Base-by-base conservation (phyloP, 202 grass and related monocot species). In the Musa balbisiana region DNA sequence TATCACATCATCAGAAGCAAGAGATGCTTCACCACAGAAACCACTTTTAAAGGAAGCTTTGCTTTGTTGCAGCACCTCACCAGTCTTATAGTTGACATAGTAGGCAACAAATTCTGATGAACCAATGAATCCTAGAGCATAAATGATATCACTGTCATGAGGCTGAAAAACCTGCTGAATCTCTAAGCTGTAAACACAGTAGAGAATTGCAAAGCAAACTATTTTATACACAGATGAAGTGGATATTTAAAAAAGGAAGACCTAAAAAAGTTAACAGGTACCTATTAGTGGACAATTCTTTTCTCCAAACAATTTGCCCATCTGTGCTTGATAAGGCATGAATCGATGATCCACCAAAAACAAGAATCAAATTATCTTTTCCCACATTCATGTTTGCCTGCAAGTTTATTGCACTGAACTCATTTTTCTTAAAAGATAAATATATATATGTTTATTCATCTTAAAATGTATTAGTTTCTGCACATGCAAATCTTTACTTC, bases 291-390 rank as follows among this genome's bases (percentile, higher is more conserved):
- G 91, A 24, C 21, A 99, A 51, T 54, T 99, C 89, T 75, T 99
- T 95, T 84, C 62, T 85, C 95, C 95, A 99, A 64, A 85, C 83
- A 87, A 95, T 83, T 50, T 77, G 27, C 14, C 95, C 95, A 88
- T 95, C 95, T 74, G 88, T 90, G 83, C 88, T 92, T 75, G 95
- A 92, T 51, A 95, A 43, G 55, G 91, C 95, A 69, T 82, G 88
- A 87, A 99, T 89, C 80, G 74, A 90, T 43, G 78, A 83, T 72
- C 95, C 95, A 88, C 73, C 59, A 20, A 64, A 95, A 78, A 86
- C 82, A 70, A 99, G 76, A 87, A 92, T 80, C 77, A 88, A 81
- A 78, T 89, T 99, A 72, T 90, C 95, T 73, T 89, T 95, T 85
- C 85, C 83, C 3, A 76, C 66, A 80, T 88, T 92, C 82, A 67